Evolutionary conservation across 176 grass and related monocot genomes (phyloP), one percentile per base, ranked within the genome.

Genomic region (Eragrostis curvula): DNA sequence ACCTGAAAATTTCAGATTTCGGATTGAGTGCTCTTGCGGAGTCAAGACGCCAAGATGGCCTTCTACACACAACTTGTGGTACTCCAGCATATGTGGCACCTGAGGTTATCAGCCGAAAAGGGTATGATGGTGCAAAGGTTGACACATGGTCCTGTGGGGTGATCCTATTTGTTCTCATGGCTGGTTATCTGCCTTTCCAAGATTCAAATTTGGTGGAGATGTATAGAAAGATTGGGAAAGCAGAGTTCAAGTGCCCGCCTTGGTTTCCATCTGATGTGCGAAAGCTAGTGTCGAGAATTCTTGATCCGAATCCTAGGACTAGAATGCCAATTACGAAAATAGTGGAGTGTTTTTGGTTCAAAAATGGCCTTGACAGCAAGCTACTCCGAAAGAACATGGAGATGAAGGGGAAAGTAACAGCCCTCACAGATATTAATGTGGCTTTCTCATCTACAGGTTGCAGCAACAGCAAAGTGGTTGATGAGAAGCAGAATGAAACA

Each of bases 51-150:
- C 69, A 79, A 70, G 86, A 88, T 67, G 86, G 86, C 59, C 76
- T 88, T 40, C 58, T 88, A 27, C 86, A 84, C 57, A 88, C 86
- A 15, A 84, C 86, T 66, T 84, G 86, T 60, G 86, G 86, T 25
- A 88, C 86, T 46, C 86, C 86, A 46, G 70, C 70, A 56, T 88
- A 88, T 64, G 86, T 88, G 25, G 86, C 80, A 1, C 86, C 86
- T 43, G 86, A 88, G 80, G 86, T 88, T 24, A 71, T 88, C 29
- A 73, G 42, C 45, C 28, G 29, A 43, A 83, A 60, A 65, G 86
- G 86, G 30, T 88, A 88, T 73, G 86, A 88, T 47, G 86, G 86
- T 83, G 86, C 59, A n/a, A 88, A 80, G 41, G 86, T 82, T 17
- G 86, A 88, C 60, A 81, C 76, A 66, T 88, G 80, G 80, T 79